Evolutionary conservation across 768 basidiomycete species (phyloP), one percentile per base, ranked within the genome.

Genomic region (Boletus patriciae): DNA sequence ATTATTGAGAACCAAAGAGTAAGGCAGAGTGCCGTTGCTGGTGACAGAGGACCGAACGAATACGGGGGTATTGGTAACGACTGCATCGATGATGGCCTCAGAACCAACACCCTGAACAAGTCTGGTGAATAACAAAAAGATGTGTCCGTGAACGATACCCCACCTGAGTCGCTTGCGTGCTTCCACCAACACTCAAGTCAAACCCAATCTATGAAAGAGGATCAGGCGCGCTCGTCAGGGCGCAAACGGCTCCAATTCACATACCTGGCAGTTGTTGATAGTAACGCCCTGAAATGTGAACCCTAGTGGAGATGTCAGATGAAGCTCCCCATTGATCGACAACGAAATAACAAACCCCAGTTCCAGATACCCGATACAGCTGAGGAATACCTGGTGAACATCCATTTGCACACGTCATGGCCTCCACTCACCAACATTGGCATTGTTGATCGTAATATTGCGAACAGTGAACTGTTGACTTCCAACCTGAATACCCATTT

Each of bases 401-500:
- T 34, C 21, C 15, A 15, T 34, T 16, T 25, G 21, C 15, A 8
- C 1, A 8, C 15, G 44, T 38, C 11, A 43, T 5, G 2, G 0
- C 1, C 3, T 13, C 16, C 13, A 47, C 66, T 57, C 57, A 76
- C 77, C 77, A 47, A 68, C 68, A 8, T 74, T 59, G 19, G 78
- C 77, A 59, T 81, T 79, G 61, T 78, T 80, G 36, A 82, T 66
- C 1, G 78, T 82, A 51, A 87, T 69, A 62, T 87, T 87, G 27
- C 86, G 80, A 45, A 86, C 82, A 0, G 85, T 86, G 61, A 87
- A 87, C 78, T 92, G 90, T 71, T 92, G 89, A 57, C 86, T 91
- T 54, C 89, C 90, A 41, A 86, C 84, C 76, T 81, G 81, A 43
- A 91, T 84, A 16, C 86, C 90, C 45, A 75, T 83, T 45, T 59